Evolutionary conservation across 2,329 filamentous ascomycete species (phyloP).

Genomic region (Monosporascus ibericus): DNA sequence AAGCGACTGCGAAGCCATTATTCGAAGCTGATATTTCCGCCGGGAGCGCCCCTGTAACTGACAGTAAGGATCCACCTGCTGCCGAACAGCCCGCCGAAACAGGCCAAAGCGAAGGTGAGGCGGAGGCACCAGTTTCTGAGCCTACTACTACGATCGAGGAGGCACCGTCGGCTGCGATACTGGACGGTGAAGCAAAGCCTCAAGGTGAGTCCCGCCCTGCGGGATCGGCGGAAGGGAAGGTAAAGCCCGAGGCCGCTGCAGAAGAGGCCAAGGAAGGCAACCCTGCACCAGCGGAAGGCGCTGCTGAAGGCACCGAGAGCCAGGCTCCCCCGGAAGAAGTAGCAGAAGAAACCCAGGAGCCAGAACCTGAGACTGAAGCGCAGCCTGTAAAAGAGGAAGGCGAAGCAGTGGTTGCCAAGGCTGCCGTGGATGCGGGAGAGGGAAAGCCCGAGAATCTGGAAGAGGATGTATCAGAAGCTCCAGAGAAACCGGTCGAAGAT

Average conservation of each 20-base stretch:
- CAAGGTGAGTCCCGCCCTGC: neutral
- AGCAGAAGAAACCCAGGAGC: neutral
- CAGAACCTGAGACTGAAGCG: neutral
- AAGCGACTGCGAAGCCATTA: neutral
- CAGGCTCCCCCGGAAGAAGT: neutral
- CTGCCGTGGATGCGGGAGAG: constrained; percentile 2
- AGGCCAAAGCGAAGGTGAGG: neutral
- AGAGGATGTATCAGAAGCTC: constrained; percentile 2
- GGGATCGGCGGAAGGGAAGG: neutral
- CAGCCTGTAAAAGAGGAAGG: neutral
- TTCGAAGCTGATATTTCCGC: neutral
- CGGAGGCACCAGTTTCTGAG: neutral
- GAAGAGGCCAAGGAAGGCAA: constrained; percentile 4
- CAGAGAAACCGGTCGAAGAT: neutral
- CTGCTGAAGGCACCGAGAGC: constrained; percentile 1
- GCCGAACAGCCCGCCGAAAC: neutral
- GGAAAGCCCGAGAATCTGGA: constrained; percentile 1
- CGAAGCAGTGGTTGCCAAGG: neutral
- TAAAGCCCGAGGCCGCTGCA: neutral
- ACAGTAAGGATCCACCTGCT: neutral
- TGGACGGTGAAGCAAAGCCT: neutral
- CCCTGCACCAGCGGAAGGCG: neutral
- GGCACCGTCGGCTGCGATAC: neutral
- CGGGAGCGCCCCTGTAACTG: neutral
- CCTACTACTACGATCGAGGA: neutral